Evolutionary conservation across 116 monocot genomes (phyloP).

Genomic region (Dioscorea cayenensis): DNA sequence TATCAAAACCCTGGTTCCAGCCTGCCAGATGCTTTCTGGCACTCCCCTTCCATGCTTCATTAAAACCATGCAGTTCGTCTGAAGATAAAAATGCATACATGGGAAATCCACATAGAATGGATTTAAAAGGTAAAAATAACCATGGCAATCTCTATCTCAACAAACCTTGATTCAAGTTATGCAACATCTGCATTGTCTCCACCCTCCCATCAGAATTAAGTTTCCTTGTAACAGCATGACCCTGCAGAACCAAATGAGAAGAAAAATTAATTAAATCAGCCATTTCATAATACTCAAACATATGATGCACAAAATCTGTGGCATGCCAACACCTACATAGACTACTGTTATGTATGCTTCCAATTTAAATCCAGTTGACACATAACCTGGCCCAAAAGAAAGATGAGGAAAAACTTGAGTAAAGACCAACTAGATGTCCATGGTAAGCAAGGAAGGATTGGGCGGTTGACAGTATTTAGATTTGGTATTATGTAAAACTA

Average conservation of each 20-base stretch:
- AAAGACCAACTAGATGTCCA: no score
- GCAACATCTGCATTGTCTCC: conserved; percentile 59
- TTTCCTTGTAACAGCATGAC: conserved; percentile 69
- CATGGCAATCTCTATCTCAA: not conserved
- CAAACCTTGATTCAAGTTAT: conserved; percentile 85
- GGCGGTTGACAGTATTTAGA: no score
- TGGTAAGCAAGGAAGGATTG: no score
- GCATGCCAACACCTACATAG: no score
- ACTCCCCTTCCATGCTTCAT: conserved; percentile 64
- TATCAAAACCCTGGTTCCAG: conserved; percentile 38
- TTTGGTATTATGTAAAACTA: no score
- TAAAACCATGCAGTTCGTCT: conserved; percentile 74
- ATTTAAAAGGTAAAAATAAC: not conserved
- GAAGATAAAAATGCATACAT: not conserved
- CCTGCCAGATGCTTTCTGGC: conserved; percentile 56
- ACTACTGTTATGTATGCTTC: not conserved
- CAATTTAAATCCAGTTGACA: no score
- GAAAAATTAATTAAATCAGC: not conserved
- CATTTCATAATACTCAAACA: not conserved
- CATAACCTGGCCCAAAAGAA: no score
- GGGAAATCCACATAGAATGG: not conserved
- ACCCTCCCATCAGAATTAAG: conserved; percentile 69
- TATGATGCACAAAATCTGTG: no score
- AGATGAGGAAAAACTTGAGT: no score
- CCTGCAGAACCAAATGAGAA: conserved; percentile 34